Evolutionary conservation across 306 rosid species (phyloP), one percentile per base, ranked within the genome.

Genomic region (Vicia sativa): DNA sequence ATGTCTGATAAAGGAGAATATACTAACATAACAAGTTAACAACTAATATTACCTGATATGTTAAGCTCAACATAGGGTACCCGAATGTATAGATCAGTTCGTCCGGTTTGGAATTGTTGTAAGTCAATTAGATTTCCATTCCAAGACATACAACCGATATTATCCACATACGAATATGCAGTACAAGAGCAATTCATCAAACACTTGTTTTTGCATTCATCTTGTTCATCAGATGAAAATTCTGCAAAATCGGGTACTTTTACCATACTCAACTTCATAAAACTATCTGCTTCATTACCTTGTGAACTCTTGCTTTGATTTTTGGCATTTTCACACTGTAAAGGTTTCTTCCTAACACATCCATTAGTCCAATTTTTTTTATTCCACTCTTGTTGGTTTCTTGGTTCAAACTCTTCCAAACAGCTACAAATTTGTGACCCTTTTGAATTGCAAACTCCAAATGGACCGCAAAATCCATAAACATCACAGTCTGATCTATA

Each of bases 161-260:
- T 62, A 18, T 7, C 0, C 13, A 3, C 52, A 4, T 48, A 50
- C 16, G 74, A 50, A 21, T 68, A 75, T 2, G 79, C 79, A 25
- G 7, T 19, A 49, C 80, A 75, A 13, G 67, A 65, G 57, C 80
- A 74, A 6, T 66, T 74, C 46, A 55, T 13, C 61, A 77, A 66
- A 57, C 85, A 81, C 10, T 19, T 13, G 2, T 49, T 70, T 68
- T 19, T 15, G 50, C 85, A 78, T 3, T 1, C 13, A 6, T 67
- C 78, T 0, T 21, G 29, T 6, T 44, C 59, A 49, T 7, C 43
- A 23, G 21, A 11, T 0, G 61, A 4, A 25, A 9, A 9, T n/a
- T 73, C 58, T 23, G 77, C 77, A 43, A 70, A 77, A 42, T 62
- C 75, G 0, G 86, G 96, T 29, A 83, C 46, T 74, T 85, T 85